Evolutionary conservation across 2,329 filamentous ascomycete species (phyloP).

Genomic region (Aspergillus sp.): DNA sequence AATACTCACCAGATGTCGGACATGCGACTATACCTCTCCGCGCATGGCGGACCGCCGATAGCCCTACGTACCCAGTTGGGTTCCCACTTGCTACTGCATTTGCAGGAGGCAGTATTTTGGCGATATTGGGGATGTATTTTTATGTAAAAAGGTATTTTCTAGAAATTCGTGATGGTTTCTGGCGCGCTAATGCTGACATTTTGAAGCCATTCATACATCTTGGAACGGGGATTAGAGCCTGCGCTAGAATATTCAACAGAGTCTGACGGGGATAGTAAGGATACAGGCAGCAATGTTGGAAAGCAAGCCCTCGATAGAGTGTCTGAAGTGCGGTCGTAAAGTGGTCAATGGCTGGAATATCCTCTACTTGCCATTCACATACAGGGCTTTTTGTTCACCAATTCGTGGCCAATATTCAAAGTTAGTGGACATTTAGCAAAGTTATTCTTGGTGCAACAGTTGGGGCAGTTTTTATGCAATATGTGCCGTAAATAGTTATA

Average conservation of each 20-base stretch:
- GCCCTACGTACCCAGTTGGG: conserved; percentile 19
- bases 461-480: too few relatives aligned
- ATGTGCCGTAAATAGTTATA: too few relatives aligned
- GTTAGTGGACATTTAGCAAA: not conserved
- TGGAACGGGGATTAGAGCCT: not conserved
- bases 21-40: conserved; percentile 22
- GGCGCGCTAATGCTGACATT: not conserved
- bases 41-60: conserved; percentile 19
- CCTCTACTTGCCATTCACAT: not conserved
- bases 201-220: not conserved
- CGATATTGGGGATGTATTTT: conserved; percentile 5
- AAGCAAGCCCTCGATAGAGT: not conserved
- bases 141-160: conserved; percentile 7
- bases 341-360: not conserved
- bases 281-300: not conserved
- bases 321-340: not conserved
- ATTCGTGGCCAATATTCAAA: too few relatives aligned
- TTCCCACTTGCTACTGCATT: conserved; percentile 20
- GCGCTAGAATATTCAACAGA: not conserved
- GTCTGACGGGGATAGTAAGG: not conserved
- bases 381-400: too few relatives aligned
- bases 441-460: too few relatives aligned
- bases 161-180: not conserved
- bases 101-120: conserved; percentile 10
- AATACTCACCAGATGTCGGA: conserved; percentile 11